Evolutionary conservation across 805 yeast species (phyloP).

Genomic region (Wickerhamiella musiphila): DNA sequence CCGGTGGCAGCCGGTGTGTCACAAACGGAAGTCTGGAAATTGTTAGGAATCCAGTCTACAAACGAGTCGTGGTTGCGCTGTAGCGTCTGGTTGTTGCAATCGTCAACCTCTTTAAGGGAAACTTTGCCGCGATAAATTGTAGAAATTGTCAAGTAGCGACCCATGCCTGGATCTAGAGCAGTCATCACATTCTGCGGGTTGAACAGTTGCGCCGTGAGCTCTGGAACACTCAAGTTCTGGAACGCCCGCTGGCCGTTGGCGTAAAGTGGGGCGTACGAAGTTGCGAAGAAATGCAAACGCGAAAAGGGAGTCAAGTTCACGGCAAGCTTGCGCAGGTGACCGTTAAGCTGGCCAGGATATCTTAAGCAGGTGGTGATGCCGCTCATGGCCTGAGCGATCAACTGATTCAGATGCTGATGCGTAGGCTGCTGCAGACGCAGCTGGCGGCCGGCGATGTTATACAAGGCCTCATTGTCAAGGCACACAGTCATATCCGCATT

Average conservation of each 20-base stretch:
- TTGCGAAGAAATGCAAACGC: constrained; percentile 90
- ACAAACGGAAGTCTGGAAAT: constrained; percentile 89
- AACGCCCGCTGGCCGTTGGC: constrained; percentile 67
- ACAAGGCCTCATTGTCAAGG: constrained; percentile 87
- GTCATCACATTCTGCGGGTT: constrained; percentile 93
- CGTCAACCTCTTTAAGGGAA: constrained; percentile 86
- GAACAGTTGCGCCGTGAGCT: constrained; percentile 87
- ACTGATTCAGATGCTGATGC: constrained; percentile 62
- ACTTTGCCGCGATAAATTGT: constrained; percentile 92
- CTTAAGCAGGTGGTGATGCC: constrained; percentile 91
- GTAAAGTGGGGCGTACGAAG: constrained; percentile 85
- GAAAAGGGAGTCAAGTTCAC: constrained; percentile 94
- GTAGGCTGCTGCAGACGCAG: constrained; percentile 65
- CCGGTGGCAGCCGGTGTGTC: constrained; percentile 77
- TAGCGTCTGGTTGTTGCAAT: constrained; percentile 78
- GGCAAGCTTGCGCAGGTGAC: constrained; percentile 83
- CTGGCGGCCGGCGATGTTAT: constrained; percentile 77
- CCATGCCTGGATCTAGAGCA: constrained; percentile 83
- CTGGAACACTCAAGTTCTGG: constrained; percentile 78
- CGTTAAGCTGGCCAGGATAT: constrained; percentile 89
- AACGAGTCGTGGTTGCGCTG: constrained; percentile 64
- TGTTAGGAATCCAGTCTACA: constrained; percentile 96
- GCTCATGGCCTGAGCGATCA: constrained; percentile 84
- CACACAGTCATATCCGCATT: constrained; percentile 88
- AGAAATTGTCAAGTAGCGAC: constrained; percentile 84